Evolutionary conservation across 2,329 filamentous ascomycete genomes (phyloP).

Genomic region (Rhynchosporium secalis): DNA sequence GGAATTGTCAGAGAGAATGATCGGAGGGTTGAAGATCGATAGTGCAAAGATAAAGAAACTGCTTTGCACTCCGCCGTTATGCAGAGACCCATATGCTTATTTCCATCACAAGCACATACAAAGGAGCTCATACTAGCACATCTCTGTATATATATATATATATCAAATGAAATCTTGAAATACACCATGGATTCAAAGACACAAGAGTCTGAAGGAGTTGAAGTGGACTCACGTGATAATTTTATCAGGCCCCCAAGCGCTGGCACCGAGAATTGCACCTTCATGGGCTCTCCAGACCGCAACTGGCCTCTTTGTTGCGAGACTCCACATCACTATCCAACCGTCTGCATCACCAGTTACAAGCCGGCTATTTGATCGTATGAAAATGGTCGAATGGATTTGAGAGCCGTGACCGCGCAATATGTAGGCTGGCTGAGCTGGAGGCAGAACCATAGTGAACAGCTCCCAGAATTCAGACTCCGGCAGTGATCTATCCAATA

Average conservation of each 20-base stretch:
- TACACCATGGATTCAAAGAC: constrained; percentile 10
- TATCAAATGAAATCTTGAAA: constrained; percentile 11
- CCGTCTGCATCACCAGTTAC: constrained; percentile 88
- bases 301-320: constrained; percentile 75
- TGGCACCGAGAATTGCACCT: constrained; percentile 72
- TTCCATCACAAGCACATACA: background rate
- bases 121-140: background rate
- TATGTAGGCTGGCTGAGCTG: constrained; percentile 51
- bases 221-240: constrained; percentile 73
- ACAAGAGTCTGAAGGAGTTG: background rate
- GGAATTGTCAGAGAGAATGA: constrained; percentile 12
- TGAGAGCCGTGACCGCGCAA: constrained; percentile 82
- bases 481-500: background rate
- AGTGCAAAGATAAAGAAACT: background rate
- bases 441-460: constrained; percentile 28
- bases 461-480: background rate
- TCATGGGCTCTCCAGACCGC: constrained; percentile 87
- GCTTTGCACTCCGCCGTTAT: background rate
- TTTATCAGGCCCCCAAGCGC: constrained; percentile 68
- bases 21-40: background rate
- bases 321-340: constrained; percentile 83
- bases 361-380: constrained; percentile 72
- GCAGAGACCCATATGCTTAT: background rate
- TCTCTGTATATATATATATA: background rate
- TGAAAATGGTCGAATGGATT: constrained; percentile 75